Evolutionary conservation across 805 yeast species (phyloP).

Genomic region (Candida dajiaensis): DNA sequence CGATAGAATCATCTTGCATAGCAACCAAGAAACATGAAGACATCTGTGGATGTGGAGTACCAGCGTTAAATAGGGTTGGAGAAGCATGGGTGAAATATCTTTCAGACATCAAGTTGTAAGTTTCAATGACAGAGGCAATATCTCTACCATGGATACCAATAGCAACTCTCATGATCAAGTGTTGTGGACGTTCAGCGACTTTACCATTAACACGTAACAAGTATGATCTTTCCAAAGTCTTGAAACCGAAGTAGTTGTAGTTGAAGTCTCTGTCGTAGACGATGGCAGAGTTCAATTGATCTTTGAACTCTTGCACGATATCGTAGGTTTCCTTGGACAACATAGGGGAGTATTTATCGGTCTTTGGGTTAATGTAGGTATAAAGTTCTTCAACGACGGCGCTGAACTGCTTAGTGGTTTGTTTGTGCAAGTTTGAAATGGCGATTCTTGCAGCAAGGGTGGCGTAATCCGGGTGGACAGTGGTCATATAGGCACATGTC

Average conservation of each 20-base stretch:
- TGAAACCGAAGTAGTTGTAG: constrained; percentile 83
- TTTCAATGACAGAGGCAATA: constrained; percentile 62
- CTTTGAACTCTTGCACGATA: constrained; percentile 57
- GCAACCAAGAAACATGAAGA: constrained; percentile 91
- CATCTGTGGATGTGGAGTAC: constrained; percentile 77
- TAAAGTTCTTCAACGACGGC: constrained; percentile 70
- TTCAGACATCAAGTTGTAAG: constrained; percentile 82
- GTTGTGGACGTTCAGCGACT: constrained; percentile 91
- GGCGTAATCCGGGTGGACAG: constrained; percentile 97
- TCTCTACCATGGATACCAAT: constrained; percentile 80
- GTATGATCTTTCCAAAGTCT: constrained; percentile 87
- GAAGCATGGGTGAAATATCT: constrained; percentile 91
- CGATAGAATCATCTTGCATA: constrained; percentile 92
- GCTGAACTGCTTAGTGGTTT: constrained; percentile 82
- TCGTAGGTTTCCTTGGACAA: constrained; percentile 61
- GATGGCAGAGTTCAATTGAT: constrained; percentile 66
- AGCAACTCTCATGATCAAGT: constrained; percentile 83
- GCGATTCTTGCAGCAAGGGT: constrained; percentile 94
- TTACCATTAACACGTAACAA: constrained; percentile 56
- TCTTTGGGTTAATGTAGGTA: constrained; percentile 76
- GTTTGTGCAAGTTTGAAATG: constrained; percentile 88
- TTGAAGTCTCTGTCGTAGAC: constrained; percentile 72
- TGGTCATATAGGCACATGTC: constrained; percentile 96
- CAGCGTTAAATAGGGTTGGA: constrained; percentile 92
- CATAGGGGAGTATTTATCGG: constrained; percentile 51